A percentile compares a stretch with the other conserved stretches of the same genome.
These are phyloP conservation scores for Amorphotheca resinae DNA, from an alignment of 495 filamentous ascomycete species.

Conservation along the genomic window DNA sequence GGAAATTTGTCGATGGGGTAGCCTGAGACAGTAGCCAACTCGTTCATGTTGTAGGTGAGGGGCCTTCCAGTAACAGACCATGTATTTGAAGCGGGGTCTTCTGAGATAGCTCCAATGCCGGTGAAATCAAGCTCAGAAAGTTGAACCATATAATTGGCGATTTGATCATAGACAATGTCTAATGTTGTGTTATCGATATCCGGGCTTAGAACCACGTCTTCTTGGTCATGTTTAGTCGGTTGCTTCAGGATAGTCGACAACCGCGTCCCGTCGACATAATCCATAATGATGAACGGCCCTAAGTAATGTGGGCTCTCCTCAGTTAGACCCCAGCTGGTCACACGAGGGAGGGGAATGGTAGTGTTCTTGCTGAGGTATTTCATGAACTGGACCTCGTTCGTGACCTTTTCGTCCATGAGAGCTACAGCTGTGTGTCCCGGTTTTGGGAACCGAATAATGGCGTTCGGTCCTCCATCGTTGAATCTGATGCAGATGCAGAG, in stretches of 20 bases:
- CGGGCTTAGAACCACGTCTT: conserved; percentile 24
- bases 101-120: conserved; percentile 28
- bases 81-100: conserved; percentile 19
- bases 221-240: conserved; percentile 20
- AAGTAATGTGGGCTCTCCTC: conserved; percentile 26
- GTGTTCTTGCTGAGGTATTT: conserved; percentile 26
- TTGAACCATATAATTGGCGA: conserved; percentile 27
- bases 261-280: conserved; percentile 28
- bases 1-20: conserved; percentile 25
- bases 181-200: conserved; percentile 24
- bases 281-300: conserved; percentile 35
- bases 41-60: conserved; percentile 31
- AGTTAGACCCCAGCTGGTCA: conserved; percentile 27
- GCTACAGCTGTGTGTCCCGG: conserved; percentile 23
- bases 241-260: conserved; percentile 23
- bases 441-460: conserved; percentile 27
- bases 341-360: conserved; percentile 29
- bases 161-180: conserved; percentile 26
- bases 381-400: conserved; percentile 29
- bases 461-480: conserved; percentile 21
- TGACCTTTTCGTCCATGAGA: conserved; percentile 26
- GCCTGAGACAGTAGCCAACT: conserved; percentile 26
- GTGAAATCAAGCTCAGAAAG: conserved; percentile 28
- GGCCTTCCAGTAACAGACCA: conserved; percentile 25
- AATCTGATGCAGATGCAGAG: conserved; percentile 24